Evolutionary conservation across 2,329 filamentous ascomycete species (phyloP).

Genomic region (Aspergillus udagawae): DNA sequence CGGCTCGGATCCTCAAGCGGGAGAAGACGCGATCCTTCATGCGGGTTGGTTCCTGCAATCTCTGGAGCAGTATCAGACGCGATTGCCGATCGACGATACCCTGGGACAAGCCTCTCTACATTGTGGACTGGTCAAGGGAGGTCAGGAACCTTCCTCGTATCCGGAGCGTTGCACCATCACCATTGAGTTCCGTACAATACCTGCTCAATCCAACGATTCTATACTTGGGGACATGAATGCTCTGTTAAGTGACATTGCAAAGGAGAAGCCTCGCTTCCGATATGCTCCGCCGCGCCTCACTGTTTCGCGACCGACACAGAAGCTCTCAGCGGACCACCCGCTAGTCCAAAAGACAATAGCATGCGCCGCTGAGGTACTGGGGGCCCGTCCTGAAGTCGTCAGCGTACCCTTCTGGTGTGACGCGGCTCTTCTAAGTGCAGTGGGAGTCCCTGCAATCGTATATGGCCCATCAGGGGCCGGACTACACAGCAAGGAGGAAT

Average conservation of each 20-base stretch:
- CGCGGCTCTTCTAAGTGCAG: constrained; percentile 45
- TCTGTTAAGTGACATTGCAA: constrained; percentile 33
- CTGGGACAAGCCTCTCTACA: constrained; percentile 45
- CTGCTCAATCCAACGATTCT: constrained; percentile 38
- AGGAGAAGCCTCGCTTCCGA: constrained; percentile 36
- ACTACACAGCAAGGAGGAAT: constrained; percentile 50
- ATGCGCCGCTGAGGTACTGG: constrained; percentile 25
- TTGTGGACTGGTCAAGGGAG: constrained; percentile 47
- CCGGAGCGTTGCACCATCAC: constrained; percentile 48
- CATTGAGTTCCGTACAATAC: constrained; percentile 48
- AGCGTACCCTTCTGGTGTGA: constrained; percentile 49
- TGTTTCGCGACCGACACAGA: constrained; percentile 43
- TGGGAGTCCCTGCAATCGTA: constrained; percentile 46
- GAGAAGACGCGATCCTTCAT: constrained; percentile 49
- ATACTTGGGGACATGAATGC: constrained; percentile 37
- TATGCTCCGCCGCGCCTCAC: constrained; percentile 38
- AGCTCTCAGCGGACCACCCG: constrained; percentile 39
- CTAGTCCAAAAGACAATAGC: constrained; percentile 35
- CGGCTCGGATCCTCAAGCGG: constrained; percentile 38
- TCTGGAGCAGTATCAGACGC: constrained; percentile 41
- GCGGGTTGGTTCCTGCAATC: constrained; percentile 47
- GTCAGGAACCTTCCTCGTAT: constrained; percentile 52
- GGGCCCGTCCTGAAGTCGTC: constrained; percentile 19
- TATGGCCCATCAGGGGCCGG: constrained; percentile 49
- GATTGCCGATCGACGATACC: constrained; percentile 31